Evolutionary conservation across 495 filamentous ascomycete species (phyloP).

Genomic region (Aspergillus nidulans): DNA sequence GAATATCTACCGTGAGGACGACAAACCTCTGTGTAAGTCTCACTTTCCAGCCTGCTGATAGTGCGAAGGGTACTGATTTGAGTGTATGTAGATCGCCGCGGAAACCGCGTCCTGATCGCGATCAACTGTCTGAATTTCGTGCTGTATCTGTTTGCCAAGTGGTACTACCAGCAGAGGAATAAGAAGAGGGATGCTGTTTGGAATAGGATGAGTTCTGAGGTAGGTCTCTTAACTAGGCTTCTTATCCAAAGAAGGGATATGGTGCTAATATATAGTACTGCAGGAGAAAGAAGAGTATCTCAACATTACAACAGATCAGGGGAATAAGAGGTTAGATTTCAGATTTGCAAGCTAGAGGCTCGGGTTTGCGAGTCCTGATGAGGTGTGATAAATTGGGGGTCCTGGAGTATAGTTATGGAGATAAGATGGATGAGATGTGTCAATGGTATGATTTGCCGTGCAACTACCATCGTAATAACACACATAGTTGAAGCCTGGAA

Average conservation of each 20-base stretch:
- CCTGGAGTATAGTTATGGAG: too few relatives aligned
- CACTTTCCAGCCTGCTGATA: too few relatives aligned
- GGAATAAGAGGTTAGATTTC: slow-evolving; percentile 36
- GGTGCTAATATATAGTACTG: not conserved
- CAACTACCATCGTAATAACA: too few relatives aligned
- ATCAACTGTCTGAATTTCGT: slow-evolving; percentile 42
- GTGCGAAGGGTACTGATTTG: too few relatives aligned
- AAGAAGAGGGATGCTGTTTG: not conserved
- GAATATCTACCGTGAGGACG: slow-evolving; percentile 56
- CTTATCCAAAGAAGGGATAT: not conserved
- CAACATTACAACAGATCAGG: slow-evolving; percentile 31
- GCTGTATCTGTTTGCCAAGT: slow-evolving; percentile 31
- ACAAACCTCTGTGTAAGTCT: slow-evolving; percentile 47
- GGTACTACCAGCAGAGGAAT: slow-evolving; percentile 38
- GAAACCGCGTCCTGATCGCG: slow-evolving; percentile 45
- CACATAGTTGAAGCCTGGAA: too few relatives aligned
- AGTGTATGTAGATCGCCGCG: slow-evolving; percentile 39
- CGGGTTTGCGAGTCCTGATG: not conserved
- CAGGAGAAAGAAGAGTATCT: slow-evolving; percentile 27
- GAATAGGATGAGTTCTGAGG: not conserved
- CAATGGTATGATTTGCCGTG: too few relatives aligned
- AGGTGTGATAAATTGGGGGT: not conserved
- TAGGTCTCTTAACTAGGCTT: not conserved
- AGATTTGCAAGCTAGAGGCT: slow-evolving; percentile 16
- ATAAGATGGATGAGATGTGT: too few relatives aligned